A percentile compares a stretch with the other conserved stretches of the same genome.
These are phyloP conservation scores for Lactarius vividus DNA, from an alignment of 768 basidiomycete species.

Conservation along the genomic window DNA sequence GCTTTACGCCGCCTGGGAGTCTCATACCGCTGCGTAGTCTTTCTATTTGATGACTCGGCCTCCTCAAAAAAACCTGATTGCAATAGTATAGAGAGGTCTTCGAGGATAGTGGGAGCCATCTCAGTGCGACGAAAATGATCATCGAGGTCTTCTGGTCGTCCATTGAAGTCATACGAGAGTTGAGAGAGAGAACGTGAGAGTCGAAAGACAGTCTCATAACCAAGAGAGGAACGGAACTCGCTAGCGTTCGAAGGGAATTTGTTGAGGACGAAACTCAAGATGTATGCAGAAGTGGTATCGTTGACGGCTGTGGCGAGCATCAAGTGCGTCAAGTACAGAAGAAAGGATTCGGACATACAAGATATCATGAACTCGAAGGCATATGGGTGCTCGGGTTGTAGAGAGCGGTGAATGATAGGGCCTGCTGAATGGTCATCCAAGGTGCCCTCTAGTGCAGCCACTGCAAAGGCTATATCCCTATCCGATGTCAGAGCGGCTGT, in stretches of 20 bases:
- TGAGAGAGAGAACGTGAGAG: conserved; percentile 7
- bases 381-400: conserved; percentile 12
- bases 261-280: neutral
- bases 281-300: too few species aligned
- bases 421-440: conserved; percentile 11
- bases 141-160: neutral
- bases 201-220: conserved; percentile 6
- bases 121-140: neutral
- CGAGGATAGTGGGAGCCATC: conserved; percentile 2
- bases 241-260: neutral
- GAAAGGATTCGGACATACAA: neutral
- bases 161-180: conserved; percentile 5
- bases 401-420: conserved; percentile 6
- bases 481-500: conserved; percentile 6
- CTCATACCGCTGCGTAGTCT: neutral
- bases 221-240: neutral
- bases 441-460: conserved; percentile 4
- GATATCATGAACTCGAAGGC: conserved; percentile 21
- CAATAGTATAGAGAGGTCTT: conserved; percentile 7
- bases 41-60: conserved; percentile 1
- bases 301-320: conserved; percentile 10
- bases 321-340: neutral
- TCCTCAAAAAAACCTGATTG: conserved; percentile 2
- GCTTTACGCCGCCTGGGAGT: neutral
- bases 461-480: neutral